Base-by-base conservation (phyloP, 163 green algal genomes). In the Coccomyxa subellipsoidea region DNA sequence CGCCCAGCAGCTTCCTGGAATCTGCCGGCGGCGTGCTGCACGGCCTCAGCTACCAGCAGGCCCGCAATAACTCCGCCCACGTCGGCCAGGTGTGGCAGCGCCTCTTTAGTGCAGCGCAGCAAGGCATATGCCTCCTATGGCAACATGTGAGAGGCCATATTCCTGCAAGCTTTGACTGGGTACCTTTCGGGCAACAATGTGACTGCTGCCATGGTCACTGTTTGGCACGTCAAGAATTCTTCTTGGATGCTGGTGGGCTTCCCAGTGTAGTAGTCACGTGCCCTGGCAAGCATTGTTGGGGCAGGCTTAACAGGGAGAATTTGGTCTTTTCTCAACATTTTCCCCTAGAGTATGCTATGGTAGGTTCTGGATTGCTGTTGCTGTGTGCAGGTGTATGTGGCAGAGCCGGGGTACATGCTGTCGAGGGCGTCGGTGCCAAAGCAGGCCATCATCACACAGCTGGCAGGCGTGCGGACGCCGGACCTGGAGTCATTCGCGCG, bases 21-120 rank as follows among this genome's bases (percentile, higher is more conserved):
- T 34, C 96, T 38, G 89, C 80, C 32, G 94, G 93, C 18, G 90
- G 87, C 38, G 84, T 84, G 3, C 78, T 98, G 29, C 94, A 98
- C 79, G 87, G 90, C 15, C 90, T 98, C 6, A 92, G 82, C 83
- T 98, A 98, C 88, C 95, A 98, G 91, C 93, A 97, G 85, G 94
- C 93, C 3, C 90, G 93, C 84, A 96, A 96, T 89, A 91, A 94
- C 88, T 82, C 86, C 3, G 83, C 88, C 21, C 75, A 82, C 5
- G 82, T 91, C 54, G 92, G 92, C n/a, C 90, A 94, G 77, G 81
- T 84, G 70, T n/a, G 70, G 18, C 21, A 5, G 18, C 1, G 29
- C 66, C 27, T 59, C 47, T 18, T 59, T 18, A 12, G 23, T 18
- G 23, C 47, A 59, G n/a, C n/a, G n/a, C n/a, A n/a, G n/a, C n/a